phyloP scores from a whole-genome alignment of 345 rosid species.

The Moringa oleifera region DNA sequence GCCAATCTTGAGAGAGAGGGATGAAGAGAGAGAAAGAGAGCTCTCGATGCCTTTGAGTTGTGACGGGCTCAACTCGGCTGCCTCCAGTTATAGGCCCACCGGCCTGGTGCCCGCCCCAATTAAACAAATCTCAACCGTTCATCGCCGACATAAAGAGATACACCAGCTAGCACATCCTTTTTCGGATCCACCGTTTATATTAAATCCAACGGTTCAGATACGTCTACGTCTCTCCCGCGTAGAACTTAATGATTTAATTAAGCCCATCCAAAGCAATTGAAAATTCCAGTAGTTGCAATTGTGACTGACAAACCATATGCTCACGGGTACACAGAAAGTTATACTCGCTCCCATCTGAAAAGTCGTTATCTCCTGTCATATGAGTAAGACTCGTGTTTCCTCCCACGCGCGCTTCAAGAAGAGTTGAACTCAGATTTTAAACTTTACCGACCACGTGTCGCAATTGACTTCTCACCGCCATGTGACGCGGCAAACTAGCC shows the following conservation, averaged over 20 bases:
- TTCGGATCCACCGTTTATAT: constrained; percentile 21
- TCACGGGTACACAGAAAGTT: too few species aligned
- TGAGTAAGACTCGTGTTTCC: too few species aligned
- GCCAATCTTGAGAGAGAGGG: not conserved
- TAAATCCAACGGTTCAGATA: constrained; percentile 26
- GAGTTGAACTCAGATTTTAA: too few species aligned
- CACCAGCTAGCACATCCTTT: constrained; percentile 18
- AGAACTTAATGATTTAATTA: constrained; percentile 5
- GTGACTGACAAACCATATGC: too few species aligned
- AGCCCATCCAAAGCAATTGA: too few species aligned
- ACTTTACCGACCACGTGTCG: constrained; percentile 24
- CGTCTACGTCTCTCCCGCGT: not conserved
- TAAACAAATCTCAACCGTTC: constrained; percentile 35
- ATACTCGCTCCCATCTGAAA: too few species aligned
- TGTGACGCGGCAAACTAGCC: constrained; percentile 26
- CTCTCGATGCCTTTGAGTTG: too few species aligned
- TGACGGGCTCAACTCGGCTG: too few species aligned
- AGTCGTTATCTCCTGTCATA: too few species aligned
- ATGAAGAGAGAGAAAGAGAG: constrained; percentile 10
- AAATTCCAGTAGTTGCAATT: too few species aligned
- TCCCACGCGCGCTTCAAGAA: too few species aligned
- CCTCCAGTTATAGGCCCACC: constrained; percentile 36
- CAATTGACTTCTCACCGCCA: constrained; percentile 23
- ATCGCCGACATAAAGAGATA: constrained; percentile 12
- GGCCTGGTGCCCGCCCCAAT: constrained; percentile 24